Evolutionary conservation across 176 grass and related monocot genomes (phyloP).

Genomic region (Raddia guianensis): DNA sequence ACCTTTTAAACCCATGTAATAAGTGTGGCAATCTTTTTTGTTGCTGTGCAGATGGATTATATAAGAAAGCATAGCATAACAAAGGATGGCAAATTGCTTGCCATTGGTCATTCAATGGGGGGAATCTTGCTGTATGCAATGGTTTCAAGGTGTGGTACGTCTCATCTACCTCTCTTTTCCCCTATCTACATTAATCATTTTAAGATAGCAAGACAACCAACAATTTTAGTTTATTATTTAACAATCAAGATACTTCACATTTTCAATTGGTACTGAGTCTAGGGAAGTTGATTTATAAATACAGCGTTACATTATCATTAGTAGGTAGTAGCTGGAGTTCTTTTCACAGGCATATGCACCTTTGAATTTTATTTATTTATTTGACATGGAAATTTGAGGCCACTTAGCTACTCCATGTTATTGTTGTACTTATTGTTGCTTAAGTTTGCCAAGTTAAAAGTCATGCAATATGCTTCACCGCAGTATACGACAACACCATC

Average conservation of each 20-base stretch:
- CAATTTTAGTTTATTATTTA: slow-evolving; percentile 25
- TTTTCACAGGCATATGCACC: neutral
- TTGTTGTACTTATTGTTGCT: neutral
- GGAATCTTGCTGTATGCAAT: slow-evolving; percentile 90
- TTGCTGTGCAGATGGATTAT: slow-evolving; percentile 73
- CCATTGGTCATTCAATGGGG: slow-evolving; percentile 97
- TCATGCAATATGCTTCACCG: neutral
- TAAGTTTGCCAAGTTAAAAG: slow-evolving; percentile 17
- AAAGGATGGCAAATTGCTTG: slow-evolving; percentile 86
- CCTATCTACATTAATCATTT: slow-evolving; percentile 11
- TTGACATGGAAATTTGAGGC: slow-evolving; percentile 8
- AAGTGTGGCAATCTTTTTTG: slow-evolving; percentile 33
- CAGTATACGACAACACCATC: neutral
- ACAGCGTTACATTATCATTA: neutral
- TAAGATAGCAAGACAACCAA: neutral
- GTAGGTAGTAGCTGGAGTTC: neutral
- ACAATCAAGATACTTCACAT: slow-evolving; percentile 16
- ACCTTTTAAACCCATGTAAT: slow-evolving; percentile 20
- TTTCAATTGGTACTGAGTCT: neutral
- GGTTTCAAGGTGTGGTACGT: slow-evolving; percentile 84
- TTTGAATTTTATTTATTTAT: slow-evolving; percentile 20
- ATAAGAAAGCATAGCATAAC: slow-evolving; percentile 67
- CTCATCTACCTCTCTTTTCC: slow-evolving; percentile 27
- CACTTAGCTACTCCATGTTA: neutral
- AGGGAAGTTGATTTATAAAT: neutral